phyloP scores from a whole-genome alignment of 805 yeast genomes.

The Candida anglica region DNA sequence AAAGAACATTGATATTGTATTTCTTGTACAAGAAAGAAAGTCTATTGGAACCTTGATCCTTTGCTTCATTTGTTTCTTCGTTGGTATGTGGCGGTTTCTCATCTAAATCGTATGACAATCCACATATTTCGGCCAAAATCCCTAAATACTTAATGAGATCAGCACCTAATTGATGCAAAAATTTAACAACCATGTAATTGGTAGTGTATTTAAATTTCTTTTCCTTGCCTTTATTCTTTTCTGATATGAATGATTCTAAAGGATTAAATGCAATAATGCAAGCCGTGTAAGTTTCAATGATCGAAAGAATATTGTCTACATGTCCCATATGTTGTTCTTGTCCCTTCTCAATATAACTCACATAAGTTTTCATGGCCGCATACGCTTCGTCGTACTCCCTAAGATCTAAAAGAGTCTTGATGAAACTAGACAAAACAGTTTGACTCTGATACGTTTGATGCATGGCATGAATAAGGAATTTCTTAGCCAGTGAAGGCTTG shows the following conservation, averaged over 20 bases:
- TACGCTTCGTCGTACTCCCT: constrained; percentile 41
- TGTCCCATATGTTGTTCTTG: constrained; percentile 25
- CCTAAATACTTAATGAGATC: constrained; percentile 22
- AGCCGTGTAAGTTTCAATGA: constrained; percentile 28
- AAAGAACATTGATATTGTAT: constrained; percentile 28
- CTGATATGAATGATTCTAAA: constrained; percentile 18
- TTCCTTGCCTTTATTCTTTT: constrained; percentile 7
- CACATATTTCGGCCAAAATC: constrained; percentile 16
- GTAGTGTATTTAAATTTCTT: constrained; percentile 24
- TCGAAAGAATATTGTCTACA: constrained; percentile 26
- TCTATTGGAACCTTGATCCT: constrained; percentile 9
- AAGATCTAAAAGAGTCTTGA: constrained; percentile 27
- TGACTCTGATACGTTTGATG: constrained; percentile 36
- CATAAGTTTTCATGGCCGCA: constrained; percentile 37
- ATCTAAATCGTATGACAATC: constrained; percentile 23
- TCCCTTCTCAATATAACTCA: constrained; percentile 28
- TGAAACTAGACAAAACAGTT: constrained; percentile 25
- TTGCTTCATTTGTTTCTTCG: constrained; percentile 1
- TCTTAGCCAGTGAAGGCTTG: constrained; percentile 21
- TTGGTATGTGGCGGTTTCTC: too few relatives aligned
- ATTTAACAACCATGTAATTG: constrained; percentile 15
- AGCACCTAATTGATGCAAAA: constrained; percentile 12
- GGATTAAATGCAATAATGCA: constrained; percentile 36
- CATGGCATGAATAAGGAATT: constrained; percentile 24
- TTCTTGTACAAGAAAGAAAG: constrained; percentile 33